Evolutionary conservation across 768 basidiomycete genomes (phyloP), one percentile per base, ranked within the genome.

Genomic region (Paxillus rubicundulus): DNA sequence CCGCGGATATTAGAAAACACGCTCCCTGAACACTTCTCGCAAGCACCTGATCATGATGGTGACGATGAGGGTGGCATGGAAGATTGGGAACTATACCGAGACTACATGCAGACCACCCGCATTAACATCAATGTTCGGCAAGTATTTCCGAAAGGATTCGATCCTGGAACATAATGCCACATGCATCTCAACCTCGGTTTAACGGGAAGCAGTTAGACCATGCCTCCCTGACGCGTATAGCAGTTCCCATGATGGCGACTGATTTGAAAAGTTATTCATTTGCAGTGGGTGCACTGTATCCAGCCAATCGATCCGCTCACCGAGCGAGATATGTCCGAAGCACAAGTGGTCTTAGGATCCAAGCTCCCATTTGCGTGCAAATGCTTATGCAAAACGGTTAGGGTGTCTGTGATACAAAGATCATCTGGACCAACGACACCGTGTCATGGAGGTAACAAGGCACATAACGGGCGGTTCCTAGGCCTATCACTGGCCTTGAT

Each of bases 61-160:
- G 64, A 64, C n/a, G 69, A 65, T 20, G 66, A 66, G 12, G 41
- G 38, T 18, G 52, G 13, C 13, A 18, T 16, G 36, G 66, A 65
- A 3, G 79, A 78, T 21, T 94, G 89, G 89, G 57, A 61, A 17
- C 74, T 77, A 6, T 91, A 84, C 60, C 78, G 73, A 51, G 74
- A 78, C 27, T 93, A 91, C 66, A 71, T 93, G 67, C 70, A 63
- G 41, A 78, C 78, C 3, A 79, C 86, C 2, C 77, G 96, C 52
- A 88, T 98, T 63, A 98, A 98, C 64, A 76, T 98, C 50, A 98
- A 98, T 60, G 91, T 92, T 8, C 76, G 96, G 49, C 93, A 97
- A 66, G 89, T 91, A 6, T 90, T 91, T 64, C 87, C 88, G 2
- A 86, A 80, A 62, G 85, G 80, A 3, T 90, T 89, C 48, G 64